Base-by-base conservation (phyloP, 2,329 filamentous ascomycete species). In the Malbranchea zuffiana region DNA sequence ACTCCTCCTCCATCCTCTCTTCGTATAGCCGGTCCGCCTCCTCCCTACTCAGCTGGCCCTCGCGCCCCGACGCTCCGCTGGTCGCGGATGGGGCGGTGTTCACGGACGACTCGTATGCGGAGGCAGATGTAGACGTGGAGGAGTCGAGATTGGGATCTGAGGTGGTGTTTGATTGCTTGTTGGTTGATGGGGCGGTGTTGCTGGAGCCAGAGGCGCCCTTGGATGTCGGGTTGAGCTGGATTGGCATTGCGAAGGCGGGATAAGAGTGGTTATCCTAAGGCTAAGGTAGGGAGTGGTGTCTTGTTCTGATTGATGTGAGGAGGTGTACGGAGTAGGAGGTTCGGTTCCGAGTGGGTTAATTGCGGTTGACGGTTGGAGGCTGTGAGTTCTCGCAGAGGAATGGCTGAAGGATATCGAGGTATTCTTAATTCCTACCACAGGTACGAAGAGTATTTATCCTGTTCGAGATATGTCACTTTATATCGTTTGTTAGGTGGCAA, bases 1-100 rank as follows among this genome's bases (percentile, higher is more conserved):
- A 63, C 47, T 68, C 65, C 31, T 64, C 63, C 50, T 64, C 64
- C 49, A 67, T 66, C 10, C 60, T 55, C 47, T 66, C 62, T 42
- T 63, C 56, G 42, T 65, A 67, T 26, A 62, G 41, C 8, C 55
- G 52, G 41, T 66, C 62, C 2, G 58, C 61, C 40, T 66, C 61
- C 32, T 60, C 60, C 44, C 56, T 57, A 37, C 54, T 65, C 51
- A 59, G 37, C 24, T 46, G 32, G 11, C 28, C 33, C 13, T 32
- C 39, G 6, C 17, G 26, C 16, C 21, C 32, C 11, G 30, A 25
- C 12, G 34, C 17, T 18, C 20, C 25, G 6, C 27, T 31, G 13
- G 30, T 25, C 6, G 33, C 29, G 6, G 41, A 29, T 4, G 41
- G 32, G 18, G 30, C 32, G 29, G 18, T 32, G 15, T 19, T 8